Percentiles rank a stretch among this genome's conserved stretches.
These are phyloP conservation scores for Apodospora peruviana DNA, from an alignment of 495 filamentous ascomycete species.

Conservation along the genomic window DNA sequence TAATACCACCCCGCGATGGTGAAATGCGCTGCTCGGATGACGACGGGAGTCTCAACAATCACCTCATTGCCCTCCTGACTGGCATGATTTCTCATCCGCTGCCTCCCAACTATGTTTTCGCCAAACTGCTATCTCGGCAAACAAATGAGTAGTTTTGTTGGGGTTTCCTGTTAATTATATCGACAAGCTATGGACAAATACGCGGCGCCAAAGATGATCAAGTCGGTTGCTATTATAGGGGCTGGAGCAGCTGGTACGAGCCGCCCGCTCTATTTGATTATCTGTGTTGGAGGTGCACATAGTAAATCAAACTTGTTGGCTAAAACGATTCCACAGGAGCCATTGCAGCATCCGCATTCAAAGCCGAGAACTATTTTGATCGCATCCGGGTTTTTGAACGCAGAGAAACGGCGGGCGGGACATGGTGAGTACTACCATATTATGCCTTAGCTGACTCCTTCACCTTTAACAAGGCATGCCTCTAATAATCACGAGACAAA, in stretches of 20 bases:
- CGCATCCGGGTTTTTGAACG: constrained; percentile 45
- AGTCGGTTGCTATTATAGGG: constrained; percentile 47
- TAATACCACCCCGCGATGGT: constrained; percentile 5
- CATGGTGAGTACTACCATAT: constrained; percentile 31
- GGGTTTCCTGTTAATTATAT: no score
- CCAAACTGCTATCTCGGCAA: no score
- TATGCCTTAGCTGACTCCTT: no score
- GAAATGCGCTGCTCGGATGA: constrained; percentile 2
- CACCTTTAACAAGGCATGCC: no score
- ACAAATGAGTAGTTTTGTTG: neutral
- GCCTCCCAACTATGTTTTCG: neutral
- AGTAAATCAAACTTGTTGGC: no score
- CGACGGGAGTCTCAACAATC: constrained; percentile 1
- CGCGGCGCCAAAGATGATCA: constrained; percentile 20
- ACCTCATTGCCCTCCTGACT: neutral
- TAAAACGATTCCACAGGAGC: constrained; percentile 27
- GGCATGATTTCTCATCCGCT: neutral
- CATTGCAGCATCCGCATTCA: constrained; percentile 38
- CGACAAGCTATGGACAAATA: no score
- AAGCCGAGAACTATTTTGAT: constrained; percentile 45
- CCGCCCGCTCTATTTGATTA: constrained; percentile 13
- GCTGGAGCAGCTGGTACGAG: constrained; percentile 44
- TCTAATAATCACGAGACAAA: no score
- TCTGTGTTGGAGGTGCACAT: constrained; percentile 1
- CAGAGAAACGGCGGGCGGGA: constrained; percentile 39